A percentile compares a stretch with the other conserved stretches of the same genome.
phyloP scores from a whole-genome alignment of 2,329 filamentous ascomycete genomes.

The Dothistroma pini region DNA sequence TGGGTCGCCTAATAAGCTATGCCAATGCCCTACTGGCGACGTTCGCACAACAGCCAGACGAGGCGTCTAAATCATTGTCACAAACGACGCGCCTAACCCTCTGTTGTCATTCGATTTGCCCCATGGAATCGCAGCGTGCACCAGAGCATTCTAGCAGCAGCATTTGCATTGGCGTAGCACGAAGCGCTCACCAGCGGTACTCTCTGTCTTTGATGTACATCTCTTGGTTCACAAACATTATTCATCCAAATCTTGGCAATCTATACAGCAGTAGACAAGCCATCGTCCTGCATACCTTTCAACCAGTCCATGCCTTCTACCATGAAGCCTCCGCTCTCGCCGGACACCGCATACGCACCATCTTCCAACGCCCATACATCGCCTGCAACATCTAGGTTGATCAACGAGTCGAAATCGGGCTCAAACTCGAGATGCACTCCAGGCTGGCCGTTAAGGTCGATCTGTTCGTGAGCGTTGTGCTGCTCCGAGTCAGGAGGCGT shows the following conservation, averaged over 20 bases:
- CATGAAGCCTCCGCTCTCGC: slow-evolving; percentile 33
- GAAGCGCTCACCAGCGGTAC: background rate
- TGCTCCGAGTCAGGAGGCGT: slow-evolving; percentile 45
- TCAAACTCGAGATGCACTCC: slow-evolving; percentile 27
- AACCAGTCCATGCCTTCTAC: slow-evolving; percentile 36
- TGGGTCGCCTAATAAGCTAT: too few relatives aligned
- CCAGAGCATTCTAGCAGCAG: too few relatives aligned
- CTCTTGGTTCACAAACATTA: background rate
- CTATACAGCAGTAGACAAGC: slow-evolving; percentile 12
- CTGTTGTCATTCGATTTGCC: too few relatives aligned
- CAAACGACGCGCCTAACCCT: too few relatives aligned
- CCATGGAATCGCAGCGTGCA: too few relatives aligned
- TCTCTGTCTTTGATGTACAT: background rate
- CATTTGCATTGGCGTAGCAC: background rate
- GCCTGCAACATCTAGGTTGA: slow-evolving; percentile 37
- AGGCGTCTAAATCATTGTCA: too few relatives aligned
- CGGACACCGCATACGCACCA: slow-evolving; percentile 33
- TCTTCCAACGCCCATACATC: slow-evolving; percentile 35
- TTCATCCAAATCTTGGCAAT: background rate
- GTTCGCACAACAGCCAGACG: too few relatives aligned
- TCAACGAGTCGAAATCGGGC: slow-evolving; percentile 37
- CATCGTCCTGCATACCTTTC: slow-evolving; percentile 31
- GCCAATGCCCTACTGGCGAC: too few relatives aligned
- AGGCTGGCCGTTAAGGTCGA: background rate
- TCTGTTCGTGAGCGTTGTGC: slow-evolving; percentile 12